A percentile compares a stretch with the other conserved stretches of the same genome.
Conservation (phyloP, 2,329 filamentous ascomycete genomes). For the Fusarium sp. region DNA sequence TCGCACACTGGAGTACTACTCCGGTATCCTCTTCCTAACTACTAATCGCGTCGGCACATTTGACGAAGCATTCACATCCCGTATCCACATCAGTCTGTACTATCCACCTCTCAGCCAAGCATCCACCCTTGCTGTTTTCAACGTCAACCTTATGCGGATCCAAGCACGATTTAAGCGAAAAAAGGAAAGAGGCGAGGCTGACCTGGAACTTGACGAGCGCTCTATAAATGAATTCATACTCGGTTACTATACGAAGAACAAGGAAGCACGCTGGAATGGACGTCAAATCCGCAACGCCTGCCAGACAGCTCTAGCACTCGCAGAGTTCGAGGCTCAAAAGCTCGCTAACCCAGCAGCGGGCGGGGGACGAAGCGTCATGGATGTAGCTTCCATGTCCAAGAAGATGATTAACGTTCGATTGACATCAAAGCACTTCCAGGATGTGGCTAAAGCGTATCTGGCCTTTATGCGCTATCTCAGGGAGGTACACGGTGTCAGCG, state of each 20-base stretch:
- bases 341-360: fast-evolving
- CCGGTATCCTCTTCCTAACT: background rate
- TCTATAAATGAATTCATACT: background rate
- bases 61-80: background rate
- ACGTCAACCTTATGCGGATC: background rate
- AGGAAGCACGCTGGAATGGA: background rate
- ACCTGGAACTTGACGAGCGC: background rate
- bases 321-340: background rate
- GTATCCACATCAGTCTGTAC: slow-evolving; percentile 2
- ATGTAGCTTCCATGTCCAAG: background rate
- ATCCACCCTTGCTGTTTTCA: fast-evolving
- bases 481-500: background rate
- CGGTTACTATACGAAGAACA: background rate
- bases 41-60: slow-evolving; percentile 7
- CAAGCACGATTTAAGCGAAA: background rate
- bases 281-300: background rate
- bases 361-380: background rate
- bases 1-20: background rate
- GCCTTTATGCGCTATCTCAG: background rate
- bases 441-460: background rate
- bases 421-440: background rate
- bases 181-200: background rate
- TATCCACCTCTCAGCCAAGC: background rate
- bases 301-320: fast-evolving
- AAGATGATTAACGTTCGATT: background rate